Conservation (phyloP, 2,329 filamentous ascomycete species). For the Phialemonium atrogriseum region DNA sequence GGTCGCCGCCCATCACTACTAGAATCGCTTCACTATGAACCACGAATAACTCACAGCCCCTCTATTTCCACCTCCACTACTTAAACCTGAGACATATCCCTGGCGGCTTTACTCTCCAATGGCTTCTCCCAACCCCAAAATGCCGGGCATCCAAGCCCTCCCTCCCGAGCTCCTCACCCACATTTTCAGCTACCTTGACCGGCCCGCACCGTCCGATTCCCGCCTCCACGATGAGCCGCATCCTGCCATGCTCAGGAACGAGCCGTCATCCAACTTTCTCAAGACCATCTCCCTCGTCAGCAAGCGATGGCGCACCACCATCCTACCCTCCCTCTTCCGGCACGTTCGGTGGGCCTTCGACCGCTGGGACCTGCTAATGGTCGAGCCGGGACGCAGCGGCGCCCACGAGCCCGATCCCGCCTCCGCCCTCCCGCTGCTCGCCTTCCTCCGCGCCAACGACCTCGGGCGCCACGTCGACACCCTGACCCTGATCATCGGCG, state of each 20-base stretch:
- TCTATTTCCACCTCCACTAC: too few relatives aligned
- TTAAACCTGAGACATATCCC: too few relatives aligned
- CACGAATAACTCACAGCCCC: too few relatives aligned
- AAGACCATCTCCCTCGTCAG: slow-evolving; percentile 50
- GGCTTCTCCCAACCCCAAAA: too few relatives aligned
- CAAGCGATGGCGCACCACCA: slow-evolving; percentile 41
- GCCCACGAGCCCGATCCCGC: slow-evolving; percentile 14
- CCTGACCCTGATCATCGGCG: slow-evolving; percentile 30
- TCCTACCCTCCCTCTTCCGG: slow-evolving; percentile 49
- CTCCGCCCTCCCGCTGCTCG: slow-evolving; percentile 26
- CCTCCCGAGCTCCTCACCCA: slow-evolving; percentile 54
- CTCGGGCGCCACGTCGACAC: slow-evolving; percentile 31
- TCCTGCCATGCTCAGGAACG: slow-evolving; percentile 26
- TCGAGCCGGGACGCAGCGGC: slow-evolving; percentile 4
- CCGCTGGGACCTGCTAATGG: slow-evolving; percentile 18
- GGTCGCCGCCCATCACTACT: too few relatives aligned
- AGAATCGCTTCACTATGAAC: too few relatives aligned
- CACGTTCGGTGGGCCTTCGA: slow-evolving; percentile 36
- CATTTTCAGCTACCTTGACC: slow-evolving; percentile 47
- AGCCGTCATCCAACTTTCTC: slow-evolving; percentile 25
- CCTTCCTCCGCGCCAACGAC: slow-evolving; percentile 26
- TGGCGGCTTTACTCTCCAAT: too few relatives aligned
- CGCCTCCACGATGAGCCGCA: slow-evolving; percentile 41
- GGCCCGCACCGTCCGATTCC: slow-evolving; percentile 36
- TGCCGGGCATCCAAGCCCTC: slow-evolving; percentile 26